Conservation (phyloP, 768 basidiomycete genomes). For the Hortiboletus flavorubellus region DNA sequence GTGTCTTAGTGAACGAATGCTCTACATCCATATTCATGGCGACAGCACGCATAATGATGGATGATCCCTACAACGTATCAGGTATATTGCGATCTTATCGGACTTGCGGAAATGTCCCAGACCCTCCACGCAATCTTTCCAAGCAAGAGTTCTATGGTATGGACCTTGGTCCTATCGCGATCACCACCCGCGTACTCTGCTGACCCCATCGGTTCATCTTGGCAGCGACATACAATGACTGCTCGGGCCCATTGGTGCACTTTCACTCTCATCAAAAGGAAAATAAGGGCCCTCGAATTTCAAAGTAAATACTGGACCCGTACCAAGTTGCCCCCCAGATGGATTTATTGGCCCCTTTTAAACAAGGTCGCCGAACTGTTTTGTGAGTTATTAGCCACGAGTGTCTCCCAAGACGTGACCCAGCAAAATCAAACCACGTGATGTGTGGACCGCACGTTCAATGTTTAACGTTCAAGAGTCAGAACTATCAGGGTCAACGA, state of each 20-base stretch:
- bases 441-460: neutral
- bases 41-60: neutral
- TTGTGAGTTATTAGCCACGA: neutral
- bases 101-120: neutral
- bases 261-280: neutral
- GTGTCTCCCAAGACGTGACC: neutral
- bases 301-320: neutral
- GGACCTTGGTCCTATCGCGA: constrained; percentile 7
- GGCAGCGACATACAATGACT: neutral
- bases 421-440: neutral
- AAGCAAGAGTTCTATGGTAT: neutral
- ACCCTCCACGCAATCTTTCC: neutral
- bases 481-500: neutral
- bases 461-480: neutral
- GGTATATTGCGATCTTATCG: neutral
- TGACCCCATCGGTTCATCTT: neutral
- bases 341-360: neutral
- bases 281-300: neutral
- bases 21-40: neutral
- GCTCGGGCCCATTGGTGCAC: neutral
- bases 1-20: neutral
- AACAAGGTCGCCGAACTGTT: neutral
- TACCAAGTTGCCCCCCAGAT: neutral
- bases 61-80: neutral
- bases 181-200: neutral